phyloP scores from a whole-genome alignment of 768 basidiomycete species.

The Mycena metata region DNA sequence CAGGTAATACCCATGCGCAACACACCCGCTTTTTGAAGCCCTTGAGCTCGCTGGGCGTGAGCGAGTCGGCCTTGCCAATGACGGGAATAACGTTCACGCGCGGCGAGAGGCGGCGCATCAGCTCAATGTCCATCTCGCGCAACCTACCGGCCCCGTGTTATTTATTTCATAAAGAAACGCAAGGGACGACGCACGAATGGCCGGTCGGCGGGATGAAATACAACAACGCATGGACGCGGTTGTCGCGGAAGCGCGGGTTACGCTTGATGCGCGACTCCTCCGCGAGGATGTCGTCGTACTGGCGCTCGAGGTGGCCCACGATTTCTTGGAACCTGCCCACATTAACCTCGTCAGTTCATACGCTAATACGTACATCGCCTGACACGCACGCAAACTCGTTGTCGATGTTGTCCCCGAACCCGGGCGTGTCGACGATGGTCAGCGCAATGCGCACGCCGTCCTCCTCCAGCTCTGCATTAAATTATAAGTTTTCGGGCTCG shows the following conservation, averaged over 20 bases:
- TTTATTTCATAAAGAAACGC: neutral
- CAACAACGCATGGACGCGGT: constrained; percentile 94
- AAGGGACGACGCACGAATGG: constrained; percentile 77
- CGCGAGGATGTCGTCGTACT: constrained; percentile 98
- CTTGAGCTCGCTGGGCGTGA: constrained; percentile 92
- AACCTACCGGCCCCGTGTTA: constrained; percentile 60
- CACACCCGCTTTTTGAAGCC: constrained; percentile 95
- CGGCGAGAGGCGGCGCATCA: constrained; percentile 98
- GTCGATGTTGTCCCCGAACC: constrained; percentile 99
- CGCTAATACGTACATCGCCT: constrained; percentile 8
- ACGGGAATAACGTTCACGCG: constrained; percentile 99
- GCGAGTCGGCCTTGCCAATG: constrained; percentile 94
- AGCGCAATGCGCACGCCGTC: constrained; percentile 98
- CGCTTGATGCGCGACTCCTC: constrained; percentile 99
- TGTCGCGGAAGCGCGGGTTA: constrained; percentile 99
- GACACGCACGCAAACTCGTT: constrained; percentile 93
- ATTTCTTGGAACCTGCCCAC: constrained; percentile 92
- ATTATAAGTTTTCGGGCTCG: neutral
- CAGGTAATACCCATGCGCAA: constrained; percentile 16
- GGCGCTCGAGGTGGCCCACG: constrained; percentile 94
- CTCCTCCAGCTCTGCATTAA: constrained; percentile 88
- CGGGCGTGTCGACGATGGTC: constrained; percentile 98
- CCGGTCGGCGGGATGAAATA: constrained; percentile 99
- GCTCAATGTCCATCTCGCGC: constrained; percentile 98
- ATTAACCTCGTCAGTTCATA: neutral